These are phyloP conservation scores for Lactarius trivialis DNA, from an alignment of 768 basidiomycete genomes.

Conservation along the genomic window DNA sequence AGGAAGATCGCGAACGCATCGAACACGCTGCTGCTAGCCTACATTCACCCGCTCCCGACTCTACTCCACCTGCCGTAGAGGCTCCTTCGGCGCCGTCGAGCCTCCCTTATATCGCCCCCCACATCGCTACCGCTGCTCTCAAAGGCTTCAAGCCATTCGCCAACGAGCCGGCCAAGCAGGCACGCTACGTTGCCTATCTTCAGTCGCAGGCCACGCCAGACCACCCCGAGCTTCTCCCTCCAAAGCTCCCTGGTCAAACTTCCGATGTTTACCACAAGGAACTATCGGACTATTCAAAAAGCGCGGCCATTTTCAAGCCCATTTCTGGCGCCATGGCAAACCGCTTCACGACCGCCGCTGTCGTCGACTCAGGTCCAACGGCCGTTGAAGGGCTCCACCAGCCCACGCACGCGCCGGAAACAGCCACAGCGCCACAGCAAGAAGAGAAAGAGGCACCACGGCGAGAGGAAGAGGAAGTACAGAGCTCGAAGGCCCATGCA, in stretches of 20 bases:
- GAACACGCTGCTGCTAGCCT: constrained; percentile 43
- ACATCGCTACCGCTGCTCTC: constrained; percentile 80
- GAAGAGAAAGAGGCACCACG: constrained; percentile 40
- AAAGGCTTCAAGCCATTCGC: constrained; percentile 87
- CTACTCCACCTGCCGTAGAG: constrained; percentile 27
- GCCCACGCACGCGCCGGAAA: constrained; percentile 42
- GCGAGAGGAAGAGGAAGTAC: constrained; percentile 47
- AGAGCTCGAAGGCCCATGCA: constrained; percentile 74
- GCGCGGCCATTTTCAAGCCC: constrained; percentile 87
- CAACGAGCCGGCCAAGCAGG: constrained; percentile 68
- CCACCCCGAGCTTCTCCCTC: constrained; percentile 39
- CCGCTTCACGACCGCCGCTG: constrained; percentile 79
- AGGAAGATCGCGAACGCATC: constrained; percentile 85
- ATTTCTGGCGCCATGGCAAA: constrained; percentile 89
- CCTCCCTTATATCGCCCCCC: constrained; percentile 49
- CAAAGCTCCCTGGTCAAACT: constrained; percentile 51
- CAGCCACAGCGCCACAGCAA: background rate
- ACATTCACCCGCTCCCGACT: constrained; percentile 25
- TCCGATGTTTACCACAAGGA: constrained; percentile 74
- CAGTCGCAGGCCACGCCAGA: constrained; percentile 54
- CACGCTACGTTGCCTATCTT: constrained; percentile 80
- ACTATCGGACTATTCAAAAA: constrained; percentile 77
- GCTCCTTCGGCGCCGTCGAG: constrained; percentile 29
- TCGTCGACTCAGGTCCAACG: constrained; percentile 60
- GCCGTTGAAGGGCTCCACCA: constrained; percentile 52